Conservation (phyloP, 2,329 filamentous ascomycete species). For the Colletotrichum sp. region DNA sequence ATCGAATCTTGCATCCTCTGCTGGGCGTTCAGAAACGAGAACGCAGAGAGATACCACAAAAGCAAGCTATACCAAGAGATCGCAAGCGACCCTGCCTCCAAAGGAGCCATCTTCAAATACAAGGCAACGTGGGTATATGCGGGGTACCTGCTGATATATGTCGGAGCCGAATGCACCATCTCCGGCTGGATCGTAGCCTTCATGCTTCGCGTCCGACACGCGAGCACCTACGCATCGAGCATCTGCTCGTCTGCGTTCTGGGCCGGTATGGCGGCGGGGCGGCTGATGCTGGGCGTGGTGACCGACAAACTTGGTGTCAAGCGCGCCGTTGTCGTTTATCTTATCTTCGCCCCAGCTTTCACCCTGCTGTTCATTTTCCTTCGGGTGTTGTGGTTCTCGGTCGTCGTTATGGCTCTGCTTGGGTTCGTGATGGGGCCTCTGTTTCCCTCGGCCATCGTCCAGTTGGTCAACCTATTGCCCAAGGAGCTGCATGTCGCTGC, state of each 20-base stretch:
- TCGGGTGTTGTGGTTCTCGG: background rate
- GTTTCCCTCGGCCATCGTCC: constrained; percentile 15
- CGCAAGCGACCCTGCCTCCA: background rate
- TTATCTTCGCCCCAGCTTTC: background rate
- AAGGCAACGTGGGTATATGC: constrained; percentile 45
- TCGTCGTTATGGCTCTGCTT: background rate
- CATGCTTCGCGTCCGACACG: constrained; percentile 44
- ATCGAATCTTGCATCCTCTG: constrained; percentile 59
- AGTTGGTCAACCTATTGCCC: background rate
- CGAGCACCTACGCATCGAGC: constrained; percentile 38
- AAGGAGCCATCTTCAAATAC: constrained; percentile 32
- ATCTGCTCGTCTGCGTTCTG: constrained; percentile 49
- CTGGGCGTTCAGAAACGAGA: constrained; percentile 67
- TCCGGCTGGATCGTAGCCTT: constrained; percentile 52
- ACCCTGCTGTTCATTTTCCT: background rate
- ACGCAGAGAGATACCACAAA: constrained; percentile 59
- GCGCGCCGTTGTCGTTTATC: background rate
- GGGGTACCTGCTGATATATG: constrained; percentile 46
- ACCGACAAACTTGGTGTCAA: constrained; percentile 35
- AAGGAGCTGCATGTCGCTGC: constrained; percentile 43
- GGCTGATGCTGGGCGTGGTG: constrained; percentile 35
- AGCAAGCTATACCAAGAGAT: constrained; percentile 34
- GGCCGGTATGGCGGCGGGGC: constrained; percentile 46
- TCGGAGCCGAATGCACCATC: constrained; percentile 48
- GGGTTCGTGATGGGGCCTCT: constrained; percentile 21